Evolutionary conservation across 192 early-diverging fungal genomes (phyloP).

Genomic region (Umbelopsis sp.): DNA sequence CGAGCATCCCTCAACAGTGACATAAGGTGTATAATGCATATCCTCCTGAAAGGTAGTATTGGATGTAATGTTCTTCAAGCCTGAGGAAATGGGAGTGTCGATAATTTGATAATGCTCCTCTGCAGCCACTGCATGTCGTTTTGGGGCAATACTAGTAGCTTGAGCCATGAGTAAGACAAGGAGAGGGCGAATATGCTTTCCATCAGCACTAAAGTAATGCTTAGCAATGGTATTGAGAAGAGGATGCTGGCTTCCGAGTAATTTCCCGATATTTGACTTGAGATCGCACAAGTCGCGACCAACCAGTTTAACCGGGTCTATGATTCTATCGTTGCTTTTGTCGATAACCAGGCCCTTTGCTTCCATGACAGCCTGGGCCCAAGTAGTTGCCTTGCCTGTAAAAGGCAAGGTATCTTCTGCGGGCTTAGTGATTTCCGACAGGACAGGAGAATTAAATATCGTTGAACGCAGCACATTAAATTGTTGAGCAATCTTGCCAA

Average conservation of each 20-base stretch:
- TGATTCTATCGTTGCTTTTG: slow-evolving; percentile 36
- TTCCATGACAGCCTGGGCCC: slow-evolving; percentile 54
- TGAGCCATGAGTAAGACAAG: slow-evolving; percentile 88
- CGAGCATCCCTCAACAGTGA: slow-evolving; percentile 27
- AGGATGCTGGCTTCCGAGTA: slow-evolving; percentile 88
- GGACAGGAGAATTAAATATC: slow-evolving; percentile 17
- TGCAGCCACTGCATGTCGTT: slow-evolving; percentile 38
- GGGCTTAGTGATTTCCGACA: slow-evolving; percentile 26
- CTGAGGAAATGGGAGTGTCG: slow-evolving; percentile 61
- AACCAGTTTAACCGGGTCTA: slow-evolving; percentile 77
- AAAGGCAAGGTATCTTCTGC: slow-evolving; percentile 29
- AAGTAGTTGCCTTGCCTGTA: slow-evolving; percentile 37
- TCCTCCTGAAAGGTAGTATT: slow-evolving; percentile 3
- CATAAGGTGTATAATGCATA: slow-evolving; percentile 30
- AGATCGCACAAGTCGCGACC: slow-evolving; percentile 85
- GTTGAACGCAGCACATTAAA: slow-evolving; percentile 30
- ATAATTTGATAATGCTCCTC: slow-evolving; percentile 59
- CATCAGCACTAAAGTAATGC: slow-evolving; percentile 87
- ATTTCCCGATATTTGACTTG: slow-evolving; percentile 78
- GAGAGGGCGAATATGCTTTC: slow-evolving; percentile 92
- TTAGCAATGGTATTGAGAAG: slow-evolving; percentile 85
- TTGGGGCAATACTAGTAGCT: slow-evolving; percentile 75
- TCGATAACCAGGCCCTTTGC: slow-evolving; percentile 54
- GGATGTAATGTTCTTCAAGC: slow-evolving; percentile 32
- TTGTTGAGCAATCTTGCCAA: slow-evolving; percentile 28